Conservation (phyloP, 441 rosid species). For the Mallotus repandus region DNA sequence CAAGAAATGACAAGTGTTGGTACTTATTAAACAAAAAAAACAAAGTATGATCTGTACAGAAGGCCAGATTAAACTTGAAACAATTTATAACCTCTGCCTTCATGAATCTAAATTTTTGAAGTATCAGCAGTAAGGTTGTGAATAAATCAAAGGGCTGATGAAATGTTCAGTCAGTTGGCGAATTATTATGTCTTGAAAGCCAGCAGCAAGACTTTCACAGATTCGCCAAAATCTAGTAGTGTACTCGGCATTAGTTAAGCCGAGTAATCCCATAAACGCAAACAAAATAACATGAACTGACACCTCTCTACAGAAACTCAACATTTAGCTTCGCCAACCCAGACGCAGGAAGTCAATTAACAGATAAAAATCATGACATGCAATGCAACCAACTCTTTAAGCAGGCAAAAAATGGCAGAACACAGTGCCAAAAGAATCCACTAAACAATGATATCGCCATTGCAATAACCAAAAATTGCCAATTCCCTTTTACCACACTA, state of each 20-base stretch:
- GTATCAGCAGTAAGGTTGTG: too few relatives aligned
- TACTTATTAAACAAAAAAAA: too few relatives aligned
- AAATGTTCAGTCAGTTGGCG: slow-evolving; percentile 7
- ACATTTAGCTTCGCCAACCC: slow-evolving; percentile 3
- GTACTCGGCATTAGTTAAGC: neutral
- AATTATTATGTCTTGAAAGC: neutral
- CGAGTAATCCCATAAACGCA: neutral
- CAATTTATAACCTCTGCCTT: too few relatives aligned
- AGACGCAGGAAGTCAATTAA: neutral
- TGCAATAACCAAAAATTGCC: neutral
- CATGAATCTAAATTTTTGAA: too few relatives aligned
- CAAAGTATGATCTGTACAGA: too few relatives aligned
- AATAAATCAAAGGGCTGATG: neutral
- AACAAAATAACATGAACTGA: neutral
- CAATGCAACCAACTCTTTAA: neutral
- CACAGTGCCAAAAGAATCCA: neutral
- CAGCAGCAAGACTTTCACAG: neutral
- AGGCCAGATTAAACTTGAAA: too few relatives aligned
- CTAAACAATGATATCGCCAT: neutral
- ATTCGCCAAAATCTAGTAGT: neutral
- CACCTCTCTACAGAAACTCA: neutral
- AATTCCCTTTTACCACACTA: neutral
- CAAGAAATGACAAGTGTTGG: too few relatives aligned
- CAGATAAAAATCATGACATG: neutral
- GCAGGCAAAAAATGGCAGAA: too few relatives aligned